Conservation (phyloP, 441 rosid species). For the Jatropha multifida region DNA sequence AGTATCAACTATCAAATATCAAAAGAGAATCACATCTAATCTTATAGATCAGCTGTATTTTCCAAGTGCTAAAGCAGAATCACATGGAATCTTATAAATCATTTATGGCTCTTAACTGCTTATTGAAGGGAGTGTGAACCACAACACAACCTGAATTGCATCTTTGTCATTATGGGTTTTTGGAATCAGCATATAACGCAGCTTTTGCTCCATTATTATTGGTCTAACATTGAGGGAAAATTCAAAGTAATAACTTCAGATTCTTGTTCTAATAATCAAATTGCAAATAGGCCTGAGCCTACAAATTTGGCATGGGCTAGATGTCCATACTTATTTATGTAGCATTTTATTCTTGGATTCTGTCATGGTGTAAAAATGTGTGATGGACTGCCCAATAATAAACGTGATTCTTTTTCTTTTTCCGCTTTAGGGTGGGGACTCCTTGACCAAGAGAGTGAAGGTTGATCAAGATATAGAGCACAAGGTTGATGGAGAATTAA, state of each 20-base stretch:
- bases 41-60: not conserved
- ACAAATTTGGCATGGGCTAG: not conserved
- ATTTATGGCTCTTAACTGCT: not conserved
- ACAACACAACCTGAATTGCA: not conserved
- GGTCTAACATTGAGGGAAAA: constrained; percentile 10
- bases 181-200: constrained; percentile 15
- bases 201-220: constrained; percentile 7
- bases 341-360: not conserved
- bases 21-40: constrained; percentile 11
- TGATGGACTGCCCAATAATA: constrained; percentile 8
- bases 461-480: constrained; percentile 59
- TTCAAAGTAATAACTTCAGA: constrained; percentile 5
- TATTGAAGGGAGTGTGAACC: constrained; percentile 1
- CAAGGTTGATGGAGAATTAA: constrained; percentile 31
- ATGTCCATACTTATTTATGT: not conserved
- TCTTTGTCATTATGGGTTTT: not conserved
- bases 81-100: constrained; percentile 6
- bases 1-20: not conserved
- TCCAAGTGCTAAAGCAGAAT: not conserved
- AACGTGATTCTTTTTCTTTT: not conserved
- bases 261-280: not conserved
- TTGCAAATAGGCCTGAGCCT: not conserved
- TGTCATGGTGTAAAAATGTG: not conserved
- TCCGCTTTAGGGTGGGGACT: constrained; percentile 66
- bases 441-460: constrained; percentile 67